phyloP scores from a whole-genome alignment of 1,284 basidiomycete species.

The Cutaneotrichosporon sp. region DNA sequence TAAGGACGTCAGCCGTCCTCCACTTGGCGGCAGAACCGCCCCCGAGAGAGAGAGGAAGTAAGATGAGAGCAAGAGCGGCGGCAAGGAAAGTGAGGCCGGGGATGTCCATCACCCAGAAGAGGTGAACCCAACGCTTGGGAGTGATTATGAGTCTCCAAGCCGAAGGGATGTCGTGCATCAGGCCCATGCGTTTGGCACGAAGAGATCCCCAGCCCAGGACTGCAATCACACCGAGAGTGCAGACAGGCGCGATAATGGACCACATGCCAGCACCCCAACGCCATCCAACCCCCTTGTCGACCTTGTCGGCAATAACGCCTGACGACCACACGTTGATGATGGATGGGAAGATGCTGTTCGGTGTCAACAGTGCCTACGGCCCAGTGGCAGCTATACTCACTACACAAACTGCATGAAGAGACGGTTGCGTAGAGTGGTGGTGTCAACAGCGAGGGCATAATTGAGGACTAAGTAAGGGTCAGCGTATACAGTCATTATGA shows the following conservation, averaged over 20 bases:
- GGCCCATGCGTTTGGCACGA: slow-evolving; percentile 31
- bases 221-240: slow-evolving; percentile 37
- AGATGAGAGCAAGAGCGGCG: slow-evolving; percentile 42
- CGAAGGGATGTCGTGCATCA: slow-evolving; percentile 34
- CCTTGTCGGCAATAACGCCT: slow-evolving; percentile 9
- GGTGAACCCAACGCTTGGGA: slow-evolving; percentile 22
- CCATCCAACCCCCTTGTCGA: slow-evolving; percentile 39
- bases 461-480: slow-evolving; percentile 32
- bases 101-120: slow-evolving; percentile 50
- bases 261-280: slow-evolving; percentile 50
- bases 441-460: slow-evolving; percentile 50
- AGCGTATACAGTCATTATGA: background rate
- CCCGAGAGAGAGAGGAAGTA: slow-evolving; percentile 49
- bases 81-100: slow-evolving; percentile 46
- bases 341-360: slow-evolving; percentile 7
- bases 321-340: slow-evolving; percentile 28
- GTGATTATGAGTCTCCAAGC: slow-evolving; percentile 23
- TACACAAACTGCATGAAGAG: slow-evolving; percentile 49
- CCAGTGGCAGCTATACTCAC: background rate
- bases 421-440: slow-evolving; percentile 47
- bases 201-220: slow-evolving; percentile 36
- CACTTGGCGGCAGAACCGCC: slow-evolving; percentile 36
- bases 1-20: slow-evolving; percentile 44
- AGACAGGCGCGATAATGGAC: slow-evolving; percentile 49
- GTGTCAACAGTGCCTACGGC: background rate